A percentile compares a stretch with the other conserved stretches of the same genome.
Evolutionary conservation across 176 grass and related monocot genomes (phyloP).

Genomic region (Hordeum marinum): DNA sequence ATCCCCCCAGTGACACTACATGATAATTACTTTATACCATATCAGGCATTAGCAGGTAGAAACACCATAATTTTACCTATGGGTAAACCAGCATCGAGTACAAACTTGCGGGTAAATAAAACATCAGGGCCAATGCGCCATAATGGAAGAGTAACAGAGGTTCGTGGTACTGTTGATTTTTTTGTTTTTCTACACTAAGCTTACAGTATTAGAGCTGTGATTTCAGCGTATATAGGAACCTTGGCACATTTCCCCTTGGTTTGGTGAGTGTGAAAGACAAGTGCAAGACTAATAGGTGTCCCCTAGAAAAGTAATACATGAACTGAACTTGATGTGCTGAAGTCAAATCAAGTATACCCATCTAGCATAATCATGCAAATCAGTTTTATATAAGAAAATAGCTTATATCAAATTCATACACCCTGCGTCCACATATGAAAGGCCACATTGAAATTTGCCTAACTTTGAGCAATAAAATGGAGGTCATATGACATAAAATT

Average conservation of each 20-base stretch:
- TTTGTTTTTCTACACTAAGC: background rate
- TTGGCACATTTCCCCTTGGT: background rate
- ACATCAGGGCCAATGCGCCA: background rate
- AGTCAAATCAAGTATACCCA: background rate
- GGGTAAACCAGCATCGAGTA: background rate
- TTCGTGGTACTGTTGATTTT: background rate
- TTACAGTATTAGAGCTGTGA: background rate
- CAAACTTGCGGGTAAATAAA: background rate
- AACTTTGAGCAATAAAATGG: too few relatives aligned
- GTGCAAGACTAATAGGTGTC: background rate
- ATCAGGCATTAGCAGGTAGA: background rate
- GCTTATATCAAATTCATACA: background rate
- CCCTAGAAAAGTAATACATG: background rate
- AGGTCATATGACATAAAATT: too few relatives aligned
- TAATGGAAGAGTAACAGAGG: background rate
- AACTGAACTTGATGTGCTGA: background rate
- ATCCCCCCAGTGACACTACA: background rate
- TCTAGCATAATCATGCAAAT: background rate
- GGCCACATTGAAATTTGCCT: too few relatives aligned
- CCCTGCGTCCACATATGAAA: too few relatives aligned
- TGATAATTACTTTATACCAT: background rate
- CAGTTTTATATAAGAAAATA: background rate
- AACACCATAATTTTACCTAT: background rate
- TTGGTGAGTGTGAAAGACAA: background rate
- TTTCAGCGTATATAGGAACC: background rate